phyloP scores from a whole-genome alignment of 257 asterid genomes.

The Solanum piurae region DNA sequence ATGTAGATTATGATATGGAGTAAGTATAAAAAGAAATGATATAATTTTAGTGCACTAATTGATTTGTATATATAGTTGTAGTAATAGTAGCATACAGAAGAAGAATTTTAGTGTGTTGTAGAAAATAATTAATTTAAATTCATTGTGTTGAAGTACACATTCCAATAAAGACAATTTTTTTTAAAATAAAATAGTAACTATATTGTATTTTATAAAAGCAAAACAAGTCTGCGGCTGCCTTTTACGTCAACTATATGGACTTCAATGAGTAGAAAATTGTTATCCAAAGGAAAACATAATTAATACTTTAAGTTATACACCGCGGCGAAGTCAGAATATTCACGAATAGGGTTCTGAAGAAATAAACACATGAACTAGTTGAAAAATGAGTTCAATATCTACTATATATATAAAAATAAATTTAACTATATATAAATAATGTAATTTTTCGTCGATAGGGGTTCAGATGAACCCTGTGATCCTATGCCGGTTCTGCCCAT shows the following conservation, averaged over 20 bases:
- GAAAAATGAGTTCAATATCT: too few species aligned
- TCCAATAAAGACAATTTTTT: neutral
- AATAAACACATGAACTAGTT: rapidly evolving
- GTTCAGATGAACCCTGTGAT: too few species aligned
- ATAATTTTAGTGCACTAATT: neutral
- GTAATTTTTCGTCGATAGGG: too few species aligned
- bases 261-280: neutral
- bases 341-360: too few species aligned
- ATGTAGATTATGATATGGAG: neutral
- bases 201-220: neutral
- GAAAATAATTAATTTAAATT: neutral
- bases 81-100: neutral
- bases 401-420: too few species aligned
- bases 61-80: neutral
- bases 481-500: rapidly evolving
- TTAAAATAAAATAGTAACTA: too few species aligned
- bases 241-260: neutral
- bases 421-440: too few species aligned
- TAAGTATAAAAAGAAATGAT: neutral
- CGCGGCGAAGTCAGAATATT: rapidly evolving
- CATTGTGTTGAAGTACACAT: neutral
- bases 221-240: neutral
- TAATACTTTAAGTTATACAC: too few species aligned
- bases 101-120: neutral
- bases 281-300: too few species aligned